A percentile compares a stretch with the other conserved stretches of the same genome.
Conservation (phyloP, 2,329 filamentous ascomycete species). For the Phaeosphaeria sp. region DNA sequence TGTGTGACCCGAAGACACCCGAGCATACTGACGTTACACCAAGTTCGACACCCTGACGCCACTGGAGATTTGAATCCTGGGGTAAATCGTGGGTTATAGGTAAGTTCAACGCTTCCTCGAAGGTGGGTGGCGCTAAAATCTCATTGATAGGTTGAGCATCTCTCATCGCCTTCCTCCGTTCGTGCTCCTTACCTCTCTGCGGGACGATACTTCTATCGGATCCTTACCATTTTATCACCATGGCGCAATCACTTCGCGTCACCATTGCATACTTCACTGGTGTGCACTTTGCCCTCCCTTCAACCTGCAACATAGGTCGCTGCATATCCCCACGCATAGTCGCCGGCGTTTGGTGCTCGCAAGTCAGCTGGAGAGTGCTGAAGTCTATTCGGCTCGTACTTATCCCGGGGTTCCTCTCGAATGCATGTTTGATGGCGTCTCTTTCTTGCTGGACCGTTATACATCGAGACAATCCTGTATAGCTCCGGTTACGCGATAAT, state of each 20-base stretch:
- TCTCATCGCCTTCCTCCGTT: background rate
- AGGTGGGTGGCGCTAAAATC: background rate
- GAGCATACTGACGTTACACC: constrained; percentile 16
- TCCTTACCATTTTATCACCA: background rate
- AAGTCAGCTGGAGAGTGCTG: background rate
- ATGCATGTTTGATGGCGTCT: background rate
- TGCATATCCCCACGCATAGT: background rate
- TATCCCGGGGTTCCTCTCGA: background rate
- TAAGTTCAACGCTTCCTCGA: background rate
- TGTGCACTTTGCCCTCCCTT: background rate
- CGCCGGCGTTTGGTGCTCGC: background rate
- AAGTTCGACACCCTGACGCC: constrained; percentile 30
- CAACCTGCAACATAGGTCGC: background rate
- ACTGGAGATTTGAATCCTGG: constrained; percentile 18
- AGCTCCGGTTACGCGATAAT: background rate
- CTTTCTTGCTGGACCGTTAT: background rate
- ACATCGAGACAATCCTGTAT: background rate
- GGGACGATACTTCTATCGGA: too few species aligned
- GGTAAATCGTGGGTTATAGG: constrained; percentile 2
- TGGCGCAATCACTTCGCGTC: background rate
- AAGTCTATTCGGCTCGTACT: too few species aligned
- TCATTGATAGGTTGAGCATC: background rate
- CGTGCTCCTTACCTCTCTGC: background rate
- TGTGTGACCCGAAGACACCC: constrained; percentile 8
- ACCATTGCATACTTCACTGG: background rate